Evolutionary conservation across 208 protist species (phyloP), one percentile per base, ranked within the genome.

Genomic region (Trypanosoma conorhini): DNA sequence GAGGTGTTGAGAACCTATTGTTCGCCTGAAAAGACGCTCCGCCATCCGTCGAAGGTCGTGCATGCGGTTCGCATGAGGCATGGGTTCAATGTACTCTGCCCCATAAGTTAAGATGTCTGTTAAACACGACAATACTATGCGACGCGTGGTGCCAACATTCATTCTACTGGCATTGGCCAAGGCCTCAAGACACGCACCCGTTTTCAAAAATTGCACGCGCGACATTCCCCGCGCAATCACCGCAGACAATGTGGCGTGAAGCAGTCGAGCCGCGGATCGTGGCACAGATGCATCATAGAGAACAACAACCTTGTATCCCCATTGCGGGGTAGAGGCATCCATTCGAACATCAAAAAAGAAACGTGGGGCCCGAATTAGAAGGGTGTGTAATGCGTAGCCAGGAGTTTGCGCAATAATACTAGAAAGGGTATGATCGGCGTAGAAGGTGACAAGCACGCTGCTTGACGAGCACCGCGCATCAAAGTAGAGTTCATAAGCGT

Each of bases 251-350:
- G 78, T 80, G 22, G 64, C 59, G 54, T 82, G 82, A 46, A 97
- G 75, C 40, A 92, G 57, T 10, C 77, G 74, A 58, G 88, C 83
- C 12, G 89, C 89, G n/a, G 67, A 79, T 15, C 87, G 77, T 70
- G 91, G 85, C 15, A 74, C 72, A 13, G 77, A 75, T 60, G 70
- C 79, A 58, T 92, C 81, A 74, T 85, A 90, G 38, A 97, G 79
- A 38, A 95, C 79, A 31, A 76, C 59, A 40, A 95, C 56, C 42
- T 86, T 87, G 77, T 93, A 93, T n/a, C 92, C 92, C 90, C 89
- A 95, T 74, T 93, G 91, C 1, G 81, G 69, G 17, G 59, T 76
- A 35, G 83, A 74, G 21, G 79, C 68, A 60, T 86, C 81, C 58
- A 81, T 85, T 26, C 87, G 82, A 4, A 91, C 72, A 62, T 85